These are phyloP conservation scores for Hypoxylon sp. DNA, from an alignment of 2,329 filamentous ascomycete genomes.

Conservation along the genomic window DNA sequence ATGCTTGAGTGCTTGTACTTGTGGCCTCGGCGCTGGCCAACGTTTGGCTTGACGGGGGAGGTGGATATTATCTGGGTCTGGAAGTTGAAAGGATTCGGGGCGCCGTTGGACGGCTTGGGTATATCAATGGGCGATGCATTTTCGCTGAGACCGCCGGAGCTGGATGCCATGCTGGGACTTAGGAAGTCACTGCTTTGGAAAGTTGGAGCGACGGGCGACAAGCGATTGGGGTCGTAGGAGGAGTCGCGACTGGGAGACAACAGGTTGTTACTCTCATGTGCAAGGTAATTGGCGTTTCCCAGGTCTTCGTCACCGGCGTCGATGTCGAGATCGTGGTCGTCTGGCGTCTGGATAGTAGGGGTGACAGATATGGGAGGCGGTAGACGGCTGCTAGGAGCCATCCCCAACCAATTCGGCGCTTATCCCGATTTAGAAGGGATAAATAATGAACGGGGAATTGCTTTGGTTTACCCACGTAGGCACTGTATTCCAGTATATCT, in stretches of 20 bases:
- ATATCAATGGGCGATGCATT: conserved; percentile 56
- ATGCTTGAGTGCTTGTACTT: conserved; percentile 98
- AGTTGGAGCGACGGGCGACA: conserved; percentile 53
- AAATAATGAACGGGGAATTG: conserved; percentile 37
- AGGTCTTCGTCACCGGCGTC: conserved; percentile 29
- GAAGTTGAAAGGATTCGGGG: conserved; percentile 90
- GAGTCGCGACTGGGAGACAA: conserved; percentile 44
- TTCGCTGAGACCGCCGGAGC: conserved; percentile 46
- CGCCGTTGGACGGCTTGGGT: conserved; percentile 49
- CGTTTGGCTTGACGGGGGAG: conserved; percentile 83
- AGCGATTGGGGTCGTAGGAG: conserved; percentile 53
- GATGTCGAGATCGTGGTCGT: conserved; percentile 40
- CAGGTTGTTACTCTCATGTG: conserved; percentile 40
- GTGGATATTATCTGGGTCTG: conserved; percentile 84
- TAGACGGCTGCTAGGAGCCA: conserved; percentile 47
- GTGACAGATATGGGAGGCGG: conserved; percentile 52
- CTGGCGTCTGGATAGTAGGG: conserved; percentile 51
- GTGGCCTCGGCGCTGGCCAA: conserved; percentile 93
- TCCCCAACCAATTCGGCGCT: conserved; percentile 49
- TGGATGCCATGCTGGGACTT: conserved; percentile 48
- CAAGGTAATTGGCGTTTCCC: conserved; percentile 26
- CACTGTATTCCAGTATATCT: conserved; percentile 28
- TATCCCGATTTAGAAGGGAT: conserved; percentile 48
- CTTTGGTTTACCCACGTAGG: conserved; percentile 32
- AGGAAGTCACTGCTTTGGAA: conserved; percentile 47